Evolutionary conservation across 768 basidiomycete species (phyloP).

Genomic region (Serendipita indica): DNA sequence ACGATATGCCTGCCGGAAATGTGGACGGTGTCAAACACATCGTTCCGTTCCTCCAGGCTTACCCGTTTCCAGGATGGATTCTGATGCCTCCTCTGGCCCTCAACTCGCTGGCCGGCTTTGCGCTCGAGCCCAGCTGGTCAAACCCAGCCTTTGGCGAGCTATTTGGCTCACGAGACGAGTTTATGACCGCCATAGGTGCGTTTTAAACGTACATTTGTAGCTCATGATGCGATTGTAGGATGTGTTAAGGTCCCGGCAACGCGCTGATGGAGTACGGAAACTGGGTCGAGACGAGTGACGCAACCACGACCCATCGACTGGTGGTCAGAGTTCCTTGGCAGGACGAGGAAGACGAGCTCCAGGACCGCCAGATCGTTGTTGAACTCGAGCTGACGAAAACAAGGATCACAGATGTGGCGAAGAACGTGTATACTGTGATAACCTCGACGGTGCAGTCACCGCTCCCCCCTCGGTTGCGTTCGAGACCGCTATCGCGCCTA

Average conservation of each 20-base stretch:
- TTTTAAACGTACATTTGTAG: too few relatives aligned
- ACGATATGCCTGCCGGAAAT: too few relatives aligned
- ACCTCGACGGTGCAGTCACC: too few relatives aligned
- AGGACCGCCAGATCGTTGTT: not conserved
- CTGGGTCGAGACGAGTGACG: not conserved
- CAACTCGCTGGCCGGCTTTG: not conserved
- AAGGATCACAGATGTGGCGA: too few relatives aligned
- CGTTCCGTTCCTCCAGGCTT: not conserved
- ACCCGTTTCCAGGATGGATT: conserved; percentile 5
- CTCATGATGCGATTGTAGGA: too few relatives aligned
- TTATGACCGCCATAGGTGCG: not conserved
- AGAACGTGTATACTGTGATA: too few relatives aligned
- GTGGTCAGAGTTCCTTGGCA: not conserved
- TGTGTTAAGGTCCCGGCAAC: not conserved
- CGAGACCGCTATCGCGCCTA: too few relatives aligned
- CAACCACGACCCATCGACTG: not conserved
- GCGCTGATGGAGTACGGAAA: not conserved
- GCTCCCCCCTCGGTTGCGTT: too few relatives aligned
- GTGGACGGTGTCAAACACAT: not conserved
- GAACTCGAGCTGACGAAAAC: not conserved
- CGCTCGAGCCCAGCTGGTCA: not conserved
- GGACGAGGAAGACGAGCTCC: not conserved
- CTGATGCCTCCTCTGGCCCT: not conserved
- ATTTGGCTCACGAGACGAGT: not conserved
- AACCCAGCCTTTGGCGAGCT: not conserved